Percentiles rank a stretch among this genome's conserved stretches.
These are phyloP conservation scores for Gaillardinia entomophila DNA, from an alignment of 805 yeast genomes.

Conservation along the genomic window DNA sequence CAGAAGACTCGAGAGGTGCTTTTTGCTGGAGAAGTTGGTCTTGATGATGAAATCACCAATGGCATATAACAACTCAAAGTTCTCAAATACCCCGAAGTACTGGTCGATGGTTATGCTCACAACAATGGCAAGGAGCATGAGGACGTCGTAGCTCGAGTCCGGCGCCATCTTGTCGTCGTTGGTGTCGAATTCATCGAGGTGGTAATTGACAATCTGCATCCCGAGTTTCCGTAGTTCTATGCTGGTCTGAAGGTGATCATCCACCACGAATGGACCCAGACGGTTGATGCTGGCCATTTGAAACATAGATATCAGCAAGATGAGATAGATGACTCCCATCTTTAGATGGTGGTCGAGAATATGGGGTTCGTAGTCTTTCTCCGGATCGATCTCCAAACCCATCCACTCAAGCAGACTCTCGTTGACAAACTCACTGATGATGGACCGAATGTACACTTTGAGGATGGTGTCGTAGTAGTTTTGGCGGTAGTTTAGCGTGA, in stretches of 20 bases:
- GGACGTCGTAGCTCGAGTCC: conserved; percentile 21
- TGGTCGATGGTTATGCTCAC: conserved; percentile 34
- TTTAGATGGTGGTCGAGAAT: conserved; percentile 13
- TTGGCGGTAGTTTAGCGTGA: conserved; percentile 13
- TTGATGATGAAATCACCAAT: conserved; percentile 31
- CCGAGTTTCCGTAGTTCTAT: conserved; percentile 31
- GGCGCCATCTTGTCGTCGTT: conserved; percentile 8
- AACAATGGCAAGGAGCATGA: conserved; percentile 29
- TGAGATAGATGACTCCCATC: conserved; percentile 16
- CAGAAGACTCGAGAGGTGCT: conserved; percentile 15
- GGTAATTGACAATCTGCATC: conserved; percentile 30
- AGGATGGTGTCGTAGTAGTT: conserved; percentile 25
- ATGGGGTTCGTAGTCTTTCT: conserved; percentile 3
- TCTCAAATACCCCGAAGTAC: conserved; percentile 35
- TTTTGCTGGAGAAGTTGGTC: conserved; percentile 8
- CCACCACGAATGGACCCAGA: conserved; percentile 11
- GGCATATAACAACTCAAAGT: conserved; percentile 34
- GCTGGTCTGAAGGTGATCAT: conserved; percentile 20
- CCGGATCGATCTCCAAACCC: conserved; percentile 1
- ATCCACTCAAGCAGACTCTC: conserved; percentile 11
- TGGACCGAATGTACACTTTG: conserved; percentile 22
- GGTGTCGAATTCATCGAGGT: conserved; percentile 36
- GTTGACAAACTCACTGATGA: conserved; percentile 25
- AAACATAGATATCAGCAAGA: conserved; percentile 19
- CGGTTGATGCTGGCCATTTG: conserved; percentile 7